Conservation (phyloP, 2,329 filamentous ascomycete genomes). For the Amauroascus verrucosus region DNA sequence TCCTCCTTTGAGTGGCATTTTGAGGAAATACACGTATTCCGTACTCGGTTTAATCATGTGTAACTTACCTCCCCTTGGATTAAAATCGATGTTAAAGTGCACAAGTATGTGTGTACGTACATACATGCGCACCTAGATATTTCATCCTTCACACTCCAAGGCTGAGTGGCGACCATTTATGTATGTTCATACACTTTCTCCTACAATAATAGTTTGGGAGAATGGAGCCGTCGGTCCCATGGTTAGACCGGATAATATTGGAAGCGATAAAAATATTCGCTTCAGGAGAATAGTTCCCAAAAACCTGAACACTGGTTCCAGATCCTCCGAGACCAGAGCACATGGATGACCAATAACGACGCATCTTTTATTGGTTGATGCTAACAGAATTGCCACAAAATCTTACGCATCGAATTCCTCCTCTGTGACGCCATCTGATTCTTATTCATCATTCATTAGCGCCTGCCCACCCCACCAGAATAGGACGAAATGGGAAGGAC, state of each 20-base stretch:
- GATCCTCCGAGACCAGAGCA: background rate
- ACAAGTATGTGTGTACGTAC: background rate
- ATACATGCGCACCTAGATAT: too few relatives aligned
- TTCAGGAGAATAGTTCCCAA: constrained; percentile 2
- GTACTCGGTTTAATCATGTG: background rate
- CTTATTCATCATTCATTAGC: background rate
- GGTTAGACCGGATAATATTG: background rate
- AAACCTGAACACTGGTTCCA: background rate
- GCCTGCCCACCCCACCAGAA: background rate
- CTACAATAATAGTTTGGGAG: background rate
- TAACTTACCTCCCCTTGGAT: background rate
- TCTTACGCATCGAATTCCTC: background rate
- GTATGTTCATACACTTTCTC: background rate
- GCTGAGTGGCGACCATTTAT: background rate
- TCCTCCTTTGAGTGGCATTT: too few relatives aligned
- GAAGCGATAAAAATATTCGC: background rate
- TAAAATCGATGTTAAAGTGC: too few relatives aligned
- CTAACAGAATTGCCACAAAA: background rate
- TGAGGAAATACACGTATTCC: too few relatives aligned
- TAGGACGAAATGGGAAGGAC: background rate
- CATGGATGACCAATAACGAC: background rate
- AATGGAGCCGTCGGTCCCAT: background rate
- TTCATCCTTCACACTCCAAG: too few relatives aligned
- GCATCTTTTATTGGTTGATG: background rate
- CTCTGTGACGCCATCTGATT: constrained; percentile 4